Evolutionary conservation across 768 basidiomycete species (phyloP).

Genomic region (Collybia nuda): DNA sequence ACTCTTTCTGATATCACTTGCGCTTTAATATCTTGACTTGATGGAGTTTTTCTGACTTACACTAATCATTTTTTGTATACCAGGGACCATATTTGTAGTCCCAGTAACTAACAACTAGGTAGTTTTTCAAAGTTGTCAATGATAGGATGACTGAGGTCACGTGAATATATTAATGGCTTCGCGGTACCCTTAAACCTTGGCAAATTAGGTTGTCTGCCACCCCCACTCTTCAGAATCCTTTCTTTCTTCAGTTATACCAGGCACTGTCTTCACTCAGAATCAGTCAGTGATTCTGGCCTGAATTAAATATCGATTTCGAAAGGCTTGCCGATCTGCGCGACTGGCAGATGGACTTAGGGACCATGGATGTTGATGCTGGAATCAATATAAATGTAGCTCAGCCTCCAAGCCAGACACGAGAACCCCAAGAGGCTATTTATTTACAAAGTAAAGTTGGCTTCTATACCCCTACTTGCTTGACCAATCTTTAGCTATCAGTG

Average conservation of each 20-base stretch:
- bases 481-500: slow-evolving; percentile 8
- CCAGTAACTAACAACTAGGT: too few relatives aligned
- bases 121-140: too few relatives aligned
- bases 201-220: background rate
- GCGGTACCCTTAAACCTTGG: background rate
- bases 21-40: too few relatives aligned
- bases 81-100: too few relatives aligned
- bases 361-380: slow-evolving; percentile 45
- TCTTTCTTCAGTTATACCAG: background rate
- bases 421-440: slow-evolving; percentile 13
- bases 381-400: slow-evolving; percentile 17
- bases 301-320: background rate
- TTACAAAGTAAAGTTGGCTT: slow-evolving; percentile 10
- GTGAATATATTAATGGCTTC: slow-evolving; percentile 5
- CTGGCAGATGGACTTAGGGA: slow-evolving; percentile 37
- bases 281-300: background rate
- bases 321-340: background rate
- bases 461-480: slow-evolving; percentile 5
- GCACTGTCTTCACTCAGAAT: background rate
- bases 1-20: too few relatives aligned
- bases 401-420: slow-evolving; percentile 15
- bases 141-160: background rate
- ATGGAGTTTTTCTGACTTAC: too few relatives aligned
- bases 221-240: too few relatives aligned
- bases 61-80: too few relatives aligned